Evolutionary conservation across 2,329 filamentous ascomycete genomes (phyloP), one percentile per base, ranked within the genome.

Genomic region (Aspergillus caelatus): DNA sequence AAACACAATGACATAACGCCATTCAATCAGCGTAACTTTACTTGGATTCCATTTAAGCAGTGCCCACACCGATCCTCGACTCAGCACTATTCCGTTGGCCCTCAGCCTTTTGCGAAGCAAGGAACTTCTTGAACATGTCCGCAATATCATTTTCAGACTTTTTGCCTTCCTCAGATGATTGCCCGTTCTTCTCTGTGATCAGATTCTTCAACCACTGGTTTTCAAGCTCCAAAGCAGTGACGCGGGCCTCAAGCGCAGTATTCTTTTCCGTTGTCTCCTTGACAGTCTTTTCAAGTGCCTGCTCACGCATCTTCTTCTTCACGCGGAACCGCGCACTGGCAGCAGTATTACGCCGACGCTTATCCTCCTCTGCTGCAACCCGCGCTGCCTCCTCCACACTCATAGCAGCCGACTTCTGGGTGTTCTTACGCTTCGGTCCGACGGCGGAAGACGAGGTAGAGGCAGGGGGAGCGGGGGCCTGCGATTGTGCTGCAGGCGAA

Each of bases 261-360:
- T 94, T 91, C 80, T 93, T 93, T 53, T 95, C 91, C 32, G 87
- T 87, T 80, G 94, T 91, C 70, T 96, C 93, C 78, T 93, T 93
- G 71, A 92, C 89, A 4, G 88, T 90, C 73, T 88, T 88, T 78
- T 94, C 92, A 58, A 96, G 87, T 10, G 91, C 90, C 78, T 94
- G 91, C 82, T 96, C 93, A 57, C 93, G 90, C 81, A 95, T 92
- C 87, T 96, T 96, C 89, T 96, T 96, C 88, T 96, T 96, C 76
- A 95, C 88, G 64, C 93, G 90, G 85, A 96, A 96, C 57, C 93
- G 90, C 21, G 93, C 93, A 68, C 90, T 93, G 61, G 93, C 93
- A 36, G 93, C 93, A 2, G 93, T 96, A 81, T 96, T 96, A 65
- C 93, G 89, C 65, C 92, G 88, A 62, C 93, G 90, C 84, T 96